Percentiles rank a stretch among this genome's conserved stretches.
Conservation (phyloP, 2,329 filamentous ascomycete species). For the Sclerotinia glacialis region DNA sequence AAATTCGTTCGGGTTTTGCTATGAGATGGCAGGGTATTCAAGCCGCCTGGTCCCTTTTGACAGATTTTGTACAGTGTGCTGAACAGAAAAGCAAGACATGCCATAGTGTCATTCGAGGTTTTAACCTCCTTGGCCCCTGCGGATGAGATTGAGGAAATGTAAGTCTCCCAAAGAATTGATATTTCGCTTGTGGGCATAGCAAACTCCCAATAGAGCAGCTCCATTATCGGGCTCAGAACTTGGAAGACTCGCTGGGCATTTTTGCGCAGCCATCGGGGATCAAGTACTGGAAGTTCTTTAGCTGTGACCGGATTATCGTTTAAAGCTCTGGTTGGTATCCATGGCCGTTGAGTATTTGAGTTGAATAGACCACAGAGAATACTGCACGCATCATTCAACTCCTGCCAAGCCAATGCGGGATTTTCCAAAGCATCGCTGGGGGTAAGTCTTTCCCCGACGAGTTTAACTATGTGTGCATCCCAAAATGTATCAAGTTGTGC, state of each 20-base stretch:
- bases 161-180: slow-evolving; percentile 56
- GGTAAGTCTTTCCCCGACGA: slow-evolving; percentile 59
- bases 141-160: slow-evolving; percentile 61
- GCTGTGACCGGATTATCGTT: slow-evolving; percentile 50
- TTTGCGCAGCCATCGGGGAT: slow-evolving; percentile 82
- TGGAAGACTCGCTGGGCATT: slow-evolving; percentile 65
- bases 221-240: slow-evolving; percentile 58
- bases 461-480: slow-evolving; percentile 67
- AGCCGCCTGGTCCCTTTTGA: slow-evolving; percentile 48
- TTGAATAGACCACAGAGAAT: slow-evolving; percentile 75
- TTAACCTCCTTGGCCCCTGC: slow-evolving; percentile 86
- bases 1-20: slow-evolving; percentile 45
- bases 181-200: slow-evolving; percentile 56
- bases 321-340: slow-evolving; percentile 71
- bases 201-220: slow-evolving; percentile 61
- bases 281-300: slow-evolving; percentile 78
- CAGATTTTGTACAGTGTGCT: slow-evolving; percentile 69
- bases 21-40: slow-evolving; percentile 28
- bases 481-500: slow-evolving; percentile 73
- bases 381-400: slow-evolving; percentile 57
- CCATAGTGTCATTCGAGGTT: slow-evolving; percentile 76
- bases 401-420: slow-evolving; percentile 46
- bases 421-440: slow-evolving; percentile 38
- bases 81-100: slow-evolving; percentile 71
- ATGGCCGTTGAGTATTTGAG: slow-evolving; percentile 54